A percentile compares a stretch with the other conserved stretches of the same genome.
Evolutionary conservation across 1,284 basidiomycete species (phyloP).

Genomic region (Veloboletus limbatus): DNA sequence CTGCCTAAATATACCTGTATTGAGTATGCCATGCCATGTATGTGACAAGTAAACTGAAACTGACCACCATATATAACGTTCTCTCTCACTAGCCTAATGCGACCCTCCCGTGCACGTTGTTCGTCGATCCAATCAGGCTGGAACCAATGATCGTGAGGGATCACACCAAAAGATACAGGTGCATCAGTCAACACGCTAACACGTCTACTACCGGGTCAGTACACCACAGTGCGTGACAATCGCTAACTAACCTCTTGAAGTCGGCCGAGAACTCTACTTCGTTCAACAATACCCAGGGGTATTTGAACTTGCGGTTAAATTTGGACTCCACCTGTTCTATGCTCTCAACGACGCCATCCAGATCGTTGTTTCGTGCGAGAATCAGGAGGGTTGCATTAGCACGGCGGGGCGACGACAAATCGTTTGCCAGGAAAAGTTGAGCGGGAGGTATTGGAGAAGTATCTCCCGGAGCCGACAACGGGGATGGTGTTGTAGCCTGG

Average conservation of each 20-base stretch:
- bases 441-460: slow-evolving; percentile 5
- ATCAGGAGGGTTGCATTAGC: slow-evolving; percentile 34
- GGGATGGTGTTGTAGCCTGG: neutral
- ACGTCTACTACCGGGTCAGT: slow-evolving; percentile 40
- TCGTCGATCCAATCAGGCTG: slow-evolving; percentile 84
- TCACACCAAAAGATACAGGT: slow-evolving; percentile 65
- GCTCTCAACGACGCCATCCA: slow-evolving; percentile 53
- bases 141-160: slow-evolving; percentile 72
- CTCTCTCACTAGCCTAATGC: slow-evolving; percentile 59
- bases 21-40: neutral
- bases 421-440: neutral
- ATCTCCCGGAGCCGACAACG: neutral
- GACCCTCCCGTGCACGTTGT: slow-evolving; percentile 56
- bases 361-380: slow-evolving; percentile 39
- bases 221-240: slow-evolving; percentile 2
- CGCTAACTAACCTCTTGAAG: slow-evolving; percentile 53
- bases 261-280: slow-evolving; percentile 68
- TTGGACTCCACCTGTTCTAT: slow-evolving; percentile 55
- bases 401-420: slow-evolving; percentile 14
- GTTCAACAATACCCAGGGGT: slow-evolving; percentile 74
- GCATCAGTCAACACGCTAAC: slow-evolving; percentile 55
- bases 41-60: slow-evolving; percentile 7
- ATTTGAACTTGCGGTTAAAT: slow-evolving; percentile 63
- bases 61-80: slow-evolving; percentile 69
- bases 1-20: slow-evolving; percentile 40